Evolutionary conservation across 495 filamentous ascomycete species (phyloP).

Genomic region (Aeminium ludgeri): DNA sequence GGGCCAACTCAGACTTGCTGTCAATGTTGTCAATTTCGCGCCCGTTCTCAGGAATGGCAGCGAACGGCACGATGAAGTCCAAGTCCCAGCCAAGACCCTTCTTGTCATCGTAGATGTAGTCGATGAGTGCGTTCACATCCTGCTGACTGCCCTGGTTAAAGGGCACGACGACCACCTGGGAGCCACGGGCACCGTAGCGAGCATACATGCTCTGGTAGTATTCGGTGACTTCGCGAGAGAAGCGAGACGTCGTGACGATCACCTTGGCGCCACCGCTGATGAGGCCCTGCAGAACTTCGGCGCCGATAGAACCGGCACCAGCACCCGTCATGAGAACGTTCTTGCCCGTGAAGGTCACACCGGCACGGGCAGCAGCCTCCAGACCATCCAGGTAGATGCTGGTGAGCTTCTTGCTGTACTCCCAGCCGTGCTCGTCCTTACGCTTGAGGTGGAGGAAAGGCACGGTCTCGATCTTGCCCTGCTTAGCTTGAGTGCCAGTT

Average conservation of each 20-base stretch:
- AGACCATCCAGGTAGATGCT: constrained; percentile 80
- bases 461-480: constrained; percentile 88
- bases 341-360: constrained; percentile 85
- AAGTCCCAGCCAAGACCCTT: constrained; percentile 95
- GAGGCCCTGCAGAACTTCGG: constrained; percentile 91
- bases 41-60: constrained; percentile 91
- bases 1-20: constrained; percentile 94
- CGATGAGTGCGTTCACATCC: constrained; percentile 79
- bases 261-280: constrained; percentile 95
- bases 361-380: constrained; percentile 68
- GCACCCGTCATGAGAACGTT: constrained; percentile 97
- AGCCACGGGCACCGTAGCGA: constrained; percentile 79
- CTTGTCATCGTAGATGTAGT: constrained; percentile 96
- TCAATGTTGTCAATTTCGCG: constrained; percentile 96
- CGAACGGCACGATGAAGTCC: constrained; percentile 91
- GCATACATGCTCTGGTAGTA: constrained; percentile 99
- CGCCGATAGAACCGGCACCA: constrained; percentile 92
- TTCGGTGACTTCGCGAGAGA: constrained; percentile 93
- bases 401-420: constrained; percentile 97
- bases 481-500: constrained; percentile 39
- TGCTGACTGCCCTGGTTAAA: constrained; percentile 99
- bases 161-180: constrained; percentile 90
- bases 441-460: constrained; percentile 95
- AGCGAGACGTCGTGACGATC: constrained; percentile 86
- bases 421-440: constrained; percentile 88